phyloP scores from a whole-genome alignment of 768 basidiomycete genomes.

The Dioszegia crocea region DNA sequence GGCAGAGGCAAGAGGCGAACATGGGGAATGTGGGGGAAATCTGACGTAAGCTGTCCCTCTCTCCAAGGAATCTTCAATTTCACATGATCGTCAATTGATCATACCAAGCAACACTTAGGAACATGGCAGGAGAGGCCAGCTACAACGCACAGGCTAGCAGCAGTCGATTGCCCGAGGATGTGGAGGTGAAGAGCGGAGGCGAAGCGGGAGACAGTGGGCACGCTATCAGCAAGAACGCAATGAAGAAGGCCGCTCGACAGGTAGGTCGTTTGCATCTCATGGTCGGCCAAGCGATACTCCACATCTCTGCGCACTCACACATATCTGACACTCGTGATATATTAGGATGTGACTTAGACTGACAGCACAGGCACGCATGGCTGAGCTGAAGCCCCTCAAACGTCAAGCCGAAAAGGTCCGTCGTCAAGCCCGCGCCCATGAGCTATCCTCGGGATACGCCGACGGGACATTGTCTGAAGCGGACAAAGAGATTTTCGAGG shows the following conservation, averaged over 20 bases:
- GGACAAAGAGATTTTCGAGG: conserved; percentile 55
- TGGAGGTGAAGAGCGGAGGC: background rate
- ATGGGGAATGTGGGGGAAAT: too few species aligned
- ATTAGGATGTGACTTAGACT: background rate
- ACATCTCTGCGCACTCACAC: background rate
- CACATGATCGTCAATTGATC: background rate
- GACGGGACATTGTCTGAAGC: conserved; percentile 21
- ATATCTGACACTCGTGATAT: background rate
- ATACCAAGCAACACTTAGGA: too few species aligned
- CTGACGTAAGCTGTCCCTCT: too few species aligned
- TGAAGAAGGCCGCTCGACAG: conserved; percentile 40
- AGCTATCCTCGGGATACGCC: conserved; percentile 19
- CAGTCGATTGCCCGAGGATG: background rate
- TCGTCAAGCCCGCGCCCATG: conserved; percentile 13
- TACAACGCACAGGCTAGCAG: conserved; percentile 4
- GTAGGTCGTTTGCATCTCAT: conserved; percentile 24
- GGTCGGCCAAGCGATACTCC: too few species aligned
- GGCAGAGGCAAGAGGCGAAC: too few species aligned
- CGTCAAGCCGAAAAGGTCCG: conserved; percentile 23
- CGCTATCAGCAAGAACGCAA: conserved; percentile 37
- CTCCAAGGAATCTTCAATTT: too few species aligned
- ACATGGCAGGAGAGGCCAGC: conserved; percentile 3
- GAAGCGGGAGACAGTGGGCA: background rate
- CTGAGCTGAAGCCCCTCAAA: conserved; percentile 26
- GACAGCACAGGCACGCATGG: conserved; percentile 20